A percentile compares a stretch with the other conserved stretches of the same genome.
These are phyloP conservation scores for Zasmidium cellare DNA, from an alignment of 2,329 filamentous ascomycete genomes.

Conservation along the genomic window DNA sequence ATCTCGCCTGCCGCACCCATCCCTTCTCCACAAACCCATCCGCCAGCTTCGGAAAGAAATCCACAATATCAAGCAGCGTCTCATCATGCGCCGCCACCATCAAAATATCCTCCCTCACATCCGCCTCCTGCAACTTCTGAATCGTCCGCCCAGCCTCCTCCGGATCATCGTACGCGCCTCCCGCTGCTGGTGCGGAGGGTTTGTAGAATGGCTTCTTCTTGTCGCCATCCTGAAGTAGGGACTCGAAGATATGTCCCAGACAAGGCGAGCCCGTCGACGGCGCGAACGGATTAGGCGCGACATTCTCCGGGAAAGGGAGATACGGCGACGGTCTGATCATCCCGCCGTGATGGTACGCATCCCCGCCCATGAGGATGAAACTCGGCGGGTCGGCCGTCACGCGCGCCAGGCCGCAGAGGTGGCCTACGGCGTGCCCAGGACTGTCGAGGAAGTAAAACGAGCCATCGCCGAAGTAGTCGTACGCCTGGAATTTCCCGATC, in stretches of 20 bases:
- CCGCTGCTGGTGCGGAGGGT: conserved; percentile 30
- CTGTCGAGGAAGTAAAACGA: conserved; percentile 55
- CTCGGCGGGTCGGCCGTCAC: conserved; percentile 35
- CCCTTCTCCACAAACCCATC: conserved; percentile 50
- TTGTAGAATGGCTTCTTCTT: conserved; percentile 23
- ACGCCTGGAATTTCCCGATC: conserved; percentile 47
- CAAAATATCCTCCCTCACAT: conserved; percentile 47
- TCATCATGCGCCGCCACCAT: conserved; percentile 52
- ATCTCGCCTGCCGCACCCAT: conserved; percentile 46
- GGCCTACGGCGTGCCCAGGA: conserved; percentile 54
- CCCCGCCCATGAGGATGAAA: conserved; percentile 54
- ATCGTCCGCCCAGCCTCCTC: conserved; percentile 41
- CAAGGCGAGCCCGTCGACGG: conserved; percentile 34
- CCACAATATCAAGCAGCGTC: conserved; percentile 43
- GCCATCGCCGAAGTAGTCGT: conserved; percentile 58
- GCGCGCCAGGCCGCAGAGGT: conserved; percentile 51
- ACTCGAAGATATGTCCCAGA: conserved; percentile 41
- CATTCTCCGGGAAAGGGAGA: conserved; percentile 38
- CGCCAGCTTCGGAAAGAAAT: conserved; percentile 51
- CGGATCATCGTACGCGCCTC: conserved; percentile 30
- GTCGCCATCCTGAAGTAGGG: conserved; percentile 36
- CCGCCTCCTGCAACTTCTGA: conserved; percentile 48
- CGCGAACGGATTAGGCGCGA: conserved; percentile 44
- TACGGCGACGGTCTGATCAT: conserved; percentile 48
- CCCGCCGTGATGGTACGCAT: conserved; percentile 46